Evolutionary conservation across 768 basidiomycete species (phyloP).

Genomic region (Trametes coccinea): DNA sequence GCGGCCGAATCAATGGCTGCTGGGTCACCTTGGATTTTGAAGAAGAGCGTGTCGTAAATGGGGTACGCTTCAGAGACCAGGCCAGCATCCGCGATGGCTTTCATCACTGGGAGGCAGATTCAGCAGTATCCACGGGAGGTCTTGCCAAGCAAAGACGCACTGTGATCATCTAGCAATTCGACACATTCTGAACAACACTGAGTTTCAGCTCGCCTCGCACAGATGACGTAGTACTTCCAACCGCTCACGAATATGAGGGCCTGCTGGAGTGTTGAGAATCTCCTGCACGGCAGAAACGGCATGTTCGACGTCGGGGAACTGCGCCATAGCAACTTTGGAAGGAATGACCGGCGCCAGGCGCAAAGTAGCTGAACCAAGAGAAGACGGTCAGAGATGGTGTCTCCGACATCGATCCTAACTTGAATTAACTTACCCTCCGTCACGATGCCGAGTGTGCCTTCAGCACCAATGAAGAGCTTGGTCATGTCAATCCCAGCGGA

Average conservation of each 20-base stretch:
- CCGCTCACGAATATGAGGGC: slow-evolving; percentile 65
- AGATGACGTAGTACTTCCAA: background rate
- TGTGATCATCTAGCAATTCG: slow-evolving; percentile 67
- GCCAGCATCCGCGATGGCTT: slow-evolving; percentile 68
- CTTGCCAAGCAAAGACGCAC: slow-evolving; percentile 8
- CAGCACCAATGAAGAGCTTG: slow-evolving; percentile 87
- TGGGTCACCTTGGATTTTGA: slow-evolving; percentile 83
- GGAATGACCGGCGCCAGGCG: slow-evolving; percentile 80
- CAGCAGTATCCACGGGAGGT: background rate
- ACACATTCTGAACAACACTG: slow-evolving; percentile 65
- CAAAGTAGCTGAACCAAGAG: slow-evolving; percentile 59
- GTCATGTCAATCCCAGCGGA: slow-evolving; percentile 86
- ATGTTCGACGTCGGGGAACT: slow-evolving; percentile 75
- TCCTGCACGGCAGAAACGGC: slow-evolving; percentile 84
- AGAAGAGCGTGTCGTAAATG: slow-evolving; percentile 79
- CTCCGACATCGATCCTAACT: background rate
- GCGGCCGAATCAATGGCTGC: slow-evolving; percentile 41
- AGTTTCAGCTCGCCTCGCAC: background rate
- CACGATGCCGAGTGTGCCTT: slow-evolving; percentile 89
- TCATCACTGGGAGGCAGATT: slow-evolving; percentile 54
- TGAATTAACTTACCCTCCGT: slow-evolving; percentile 61
- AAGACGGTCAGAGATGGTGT: background rate
- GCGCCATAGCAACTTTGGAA: slow-evolving; percentile 84
- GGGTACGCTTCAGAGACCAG: slow-evolving; percentile 61
- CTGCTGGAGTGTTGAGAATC: slow-evolving; percentile 60